Base-by-base conservation (phyloP, 164 flowering plant species). In the Stephania yunnanensis region DNA sequence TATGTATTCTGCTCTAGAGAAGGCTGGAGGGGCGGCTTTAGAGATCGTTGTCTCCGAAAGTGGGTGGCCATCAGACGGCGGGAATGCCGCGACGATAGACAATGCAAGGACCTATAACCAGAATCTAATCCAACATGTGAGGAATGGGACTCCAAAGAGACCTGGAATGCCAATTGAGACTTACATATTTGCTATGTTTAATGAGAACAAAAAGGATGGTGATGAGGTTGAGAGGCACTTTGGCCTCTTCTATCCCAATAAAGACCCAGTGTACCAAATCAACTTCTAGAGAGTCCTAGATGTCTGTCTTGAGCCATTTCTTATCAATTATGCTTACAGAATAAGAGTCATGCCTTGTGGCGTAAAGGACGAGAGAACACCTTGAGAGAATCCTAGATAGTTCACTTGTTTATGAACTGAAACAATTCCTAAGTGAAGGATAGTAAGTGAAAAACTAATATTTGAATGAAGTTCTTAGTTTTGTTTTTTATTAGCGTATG, bases 1-100 rank as follows among this genome's bases (percentile, higher is more conserved):
- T 10, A 12, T 75, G 8, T 85, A 85, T 45, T 72, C 86, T 0
- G 87, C 86, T 1, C 19, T 81, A 12, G 81, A 76, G 73, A 76
- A 58, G 76, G 72, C 66, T 0, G 77, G 79, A 3, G 79, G 77
- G 5, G 20, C 55, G 0, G 10, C 20, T 68, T 53, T 81, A 2
- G 70, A 73, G 13, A 76, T 81, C 31, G 75, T 78, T 15, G 77
- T 81, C 4, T 67, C 80, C 0, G 82, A 80, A 72, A 74, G 71
- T 20, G 83, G 80, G 13, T 81, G 83, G 83, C 80, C 83, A 8
- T 75, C 80, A 0, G 73, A 64, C 1, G 83, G 78, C 10, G 74
- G 74, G 12, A 15, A 11, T 25, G 78, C 30, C 2, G 64, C 83
- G 1, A 48, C 78, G 1, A 75, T 72, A 4, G 73, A 63, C 3